Percentiles rank a stretch among this genome's conserved stretches.
phyloP scores from a whole-genome alignment of 257 asterid genomes.

The Handroanthus guayacan region DNA sequence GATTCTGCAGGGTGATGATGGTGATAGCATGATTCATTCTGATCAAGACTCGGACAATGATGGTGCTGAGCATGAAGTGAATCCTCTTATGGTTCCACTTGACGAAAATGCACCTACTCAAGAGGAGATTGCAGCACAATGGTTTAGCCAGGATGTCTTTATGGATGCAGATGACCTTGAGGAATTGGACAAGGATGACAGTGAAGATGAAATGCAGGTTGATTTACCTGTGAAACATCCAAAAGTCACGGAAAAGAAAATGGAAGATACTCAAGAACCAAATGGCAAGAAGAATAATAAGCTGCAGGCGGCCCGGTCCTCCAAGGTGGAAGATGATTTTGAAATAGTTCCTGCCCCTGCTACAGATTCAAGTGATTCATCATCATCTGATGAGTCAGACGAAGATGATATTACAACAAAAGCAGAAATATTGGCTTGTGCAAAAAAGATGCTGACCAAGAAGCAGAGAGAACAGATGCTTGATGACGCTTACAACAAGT shows the following conservation, averaged over 20 bases:
- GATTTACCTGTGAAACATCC: slow-evolving; percentile 11
- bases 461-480: slow-evolving; percentile 85
- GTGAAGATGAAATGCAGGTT: slow-evolving; percentile 80
- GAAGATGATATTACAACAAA: slow-evolving; percentile 63
- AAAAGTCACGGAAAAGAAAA: slow-evolving; percentile 31
- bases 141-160: slow-evolving; percentile 96
- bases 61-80: slow-evolving; percentile 54
- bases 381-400: slow-evolving; percentile 75
- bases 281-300: slow-evolving; percentile 9
- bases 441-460: slow-evolving; percentile 80
- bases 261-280: slow-evolving; percentile 37
- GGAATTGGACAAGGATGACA: slow-evolving; percentile 52
- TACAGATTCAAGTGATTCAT: slow-evolving; percentile 76
- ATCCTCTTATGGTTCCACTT: slow-evolving; percentile 85
- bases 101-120: slow-evolving; percentile 67
- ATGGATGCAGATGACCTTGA: slow-evolving; percentile 66
- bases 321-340: slow-evolving; percentile 50
- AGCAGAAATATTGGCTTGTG: slow-evolving; percentile 86
- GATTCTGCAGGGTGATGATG: slow-evolving; percentile 61
- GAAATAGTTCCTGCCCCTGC: slow-evolving; percentile 90
- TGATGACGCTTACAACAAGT: slow-evolving; percentile 90
- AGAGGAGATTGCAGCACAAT: slow-evolving; percentile 79
- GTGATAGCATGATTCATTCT: slow-evolving; percentile 45
- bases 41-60: slow-evolving; percentile 83
- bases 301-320: background rate